Conservation (phyloP, 2,329 filamentous ascomycete genomes). For the Colletotrichum brevisporum region DNA sequence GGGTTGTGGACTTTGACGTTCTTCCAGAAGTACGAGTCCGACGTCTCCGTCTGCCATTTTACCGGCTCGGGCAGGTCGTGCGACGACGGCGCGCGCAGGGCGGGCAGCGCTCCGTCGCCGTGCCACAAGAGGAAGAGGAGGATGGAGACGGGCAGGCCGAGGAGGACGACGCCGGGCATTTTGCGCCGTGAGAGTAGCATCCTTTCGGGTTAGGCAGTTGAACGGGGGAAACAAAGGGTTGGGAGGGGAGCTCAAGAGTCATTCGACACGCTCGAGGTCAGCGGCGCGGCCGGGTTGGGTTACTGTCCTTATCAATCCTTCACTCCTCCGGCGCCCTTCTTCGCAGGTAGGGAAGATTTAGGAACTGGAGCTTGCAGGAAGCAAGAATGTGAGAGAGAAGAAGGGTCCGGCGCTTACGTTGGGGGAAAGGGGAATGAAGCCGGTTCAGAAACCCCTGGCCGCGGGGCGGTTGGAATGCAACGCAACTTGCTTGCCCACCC, state of each 20-base stretch:
- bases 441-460: not conserved
- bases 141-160: constrained; percentile 27
- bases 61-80: constrained; percentile 8
- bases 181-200: constrained; percentile 3
- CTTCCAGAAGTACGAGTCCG: constrained; percentile 40
- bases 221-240: no score
- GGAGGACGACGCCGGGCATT: not conserved
- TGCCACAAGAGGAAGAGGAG: constrained; percentile 32
- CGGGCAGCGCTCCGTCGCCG: constrained; percentile 8
- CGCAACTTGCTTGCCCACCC: no score
- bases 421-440: not conserved
- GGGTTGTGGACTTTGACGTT: constrained; percentile 42
- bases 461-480: not conserved
- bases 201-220: not conserved
- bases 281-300: no score
- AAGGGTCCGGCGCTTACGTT: not conserved
- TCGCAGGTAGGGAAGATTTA: no score
- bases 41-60: constrained; percentile 12
- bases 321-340: no score
- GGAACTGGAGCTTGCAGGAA: no score
- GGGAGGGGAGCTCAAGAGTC: no score
- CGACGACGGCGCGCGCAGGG: not conserved
- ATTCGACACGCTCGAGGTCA: no score
- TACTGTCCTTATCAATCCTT: not conserved
- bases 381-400: not conserved